Conservation (phyloP, 2,329 filamentous ascomycete species). For the Clarireedia paspali region DNA sequence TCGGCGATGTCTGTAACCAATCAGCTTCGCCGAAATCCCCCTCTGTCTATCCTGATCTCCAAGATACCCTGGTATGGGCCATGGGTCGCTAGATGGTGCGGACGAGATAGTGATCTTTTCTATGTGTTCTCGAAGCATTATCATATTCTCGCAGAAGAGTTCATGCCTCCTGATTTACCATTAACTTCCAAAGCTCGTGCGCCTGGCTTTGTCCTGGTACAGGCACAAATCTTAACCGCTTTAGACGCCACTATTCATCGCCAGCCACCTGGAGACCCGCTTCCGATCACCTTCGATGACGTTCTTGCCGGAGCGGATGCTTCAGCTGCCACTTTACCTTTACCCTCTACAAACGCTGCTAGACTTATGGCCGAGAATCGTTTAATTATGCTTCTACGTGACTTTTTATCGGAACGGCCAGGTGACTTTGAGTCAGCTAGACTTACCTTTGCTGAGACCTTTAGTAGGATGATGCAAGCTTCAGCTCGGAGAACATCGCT, state of each 20-base stretch:
- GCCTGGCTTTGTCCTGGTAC: slow-evolving; percentile 53
- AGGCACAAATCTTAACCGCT: slow-evolving; percentile 59
- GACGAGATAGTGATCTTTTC: slow-evolving; percentile 66
- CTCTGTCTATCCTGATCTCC: slow-evolving; percentile 49
- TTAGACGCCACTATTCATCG: slow-evolving; percentile 62
- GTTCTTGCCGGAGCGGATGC: slow-evolving; percentile 52
- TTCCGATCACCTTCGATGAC: slow-evolving; percentile 58
- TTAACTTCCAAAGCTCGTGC: slow-evolving; percentile 50
- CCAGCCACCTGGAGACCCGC: slow-evolving; percentile 40
- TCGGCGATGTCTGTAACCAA: slow-evolving; percentile 49
- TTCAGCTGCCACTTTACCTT: slow-evolving; percentile 45
- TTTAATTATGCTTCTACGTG: slow-evolving; percentile 60
- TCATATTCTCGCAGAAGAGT: slow-evolving; percentile 57
- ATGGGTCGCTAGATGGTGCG: slow-evolving; percentile 64
- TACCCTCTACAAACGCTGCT: slow-evolving; percentile 51
- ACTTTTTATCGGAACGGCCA: slow-evolving; percentile 56
- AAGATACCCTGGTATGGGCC: slow-evolving; percentile 59
- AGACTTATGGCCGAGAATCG: slow-evolving; percentile 65
- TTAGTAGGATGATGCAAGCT: slow-evolving; percentile 53
- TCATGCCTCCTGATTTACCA: slow-evolving; percentile 42
- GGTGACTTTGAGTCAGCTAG: slow-evolving; percentile 44
- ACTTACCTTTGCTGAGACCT: slow-evolving; percentile 55
- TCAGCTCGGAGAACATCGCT: slow-evolving; percentile 55
- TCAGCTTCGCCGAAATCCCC: slow-evolving; percentile 45
- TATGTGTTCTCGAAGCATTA: slow-evolving; percentile 67